Percentiles rank a stretch among this genome's conserved stretches.
phyloP scores from a whole-genome alignment of 2,329 filamentous ascomycete genomes.

The Sporothrix protearum region DNA sequence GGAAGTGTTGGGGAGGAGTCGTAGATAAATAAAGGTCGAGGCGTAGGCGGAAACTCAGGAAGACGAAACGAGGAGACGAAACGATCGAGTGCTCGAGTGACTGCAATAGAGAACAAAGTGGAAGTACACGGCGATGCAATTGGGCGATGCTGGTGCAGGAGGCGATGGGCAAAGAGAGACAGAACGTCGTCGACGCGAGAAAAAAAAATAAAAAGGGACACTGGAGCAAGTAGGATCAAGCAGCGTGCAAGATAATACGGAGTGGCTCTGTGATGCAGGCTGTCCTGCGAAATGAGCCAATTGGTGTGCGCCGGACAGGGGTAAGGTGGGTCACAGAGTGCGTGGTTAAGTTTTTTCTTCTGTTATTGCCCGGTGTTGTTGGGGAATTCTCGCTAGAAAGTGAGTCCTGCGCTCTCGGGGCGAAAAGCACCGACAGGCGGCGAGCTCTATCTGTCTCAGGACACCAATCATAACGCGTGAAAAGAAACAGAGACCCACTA shows the following conservation, averaged over 20 bases:
- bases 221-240: background rate
- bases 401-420: slow-evolving; percentile 21
- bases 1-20: background rate
- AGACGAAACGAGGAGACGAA: background rate
- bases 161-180: slow-evolving; percentile 15
- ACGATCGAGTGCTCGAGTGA: background rate
- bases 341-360: slow-evolving; percentile 22
- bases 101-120: background rate
- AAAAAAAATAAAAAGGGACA: slow-evolving; percentile 22
- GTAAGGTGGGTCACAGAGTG: slow-evolving; percentile 14
- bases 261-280: slow-evolving; percentile 14
- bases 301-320: background rate
- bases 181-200: slow-evolving; percentile 11
- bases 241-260: slow-evolving; percentile 3
- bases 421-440: slow-evolving; percentile 24
- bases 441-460: slow-evolving; percentile 4
- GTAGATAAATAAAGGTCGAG: background rate
- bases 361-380: slow-evolving; percentile 19
- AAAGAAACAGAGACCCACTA: background rate
- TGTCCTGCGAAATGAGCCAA: slow-evolving; percentile 14
- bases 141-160: slow-evolving; percentile 7
- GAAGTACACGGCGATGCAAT: background rate
- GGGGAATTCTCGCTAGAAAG: slow-evolving; percentile 22
- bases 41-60: background rate
- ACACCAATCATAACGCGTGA: background rate